Percentiles rank a stretch among this genome's conserved stretches.
phyloP scores from a whole-genome alignment of 2,329 filamentous ascomycete genomes.

The Neonectria coccinea region DNA sequence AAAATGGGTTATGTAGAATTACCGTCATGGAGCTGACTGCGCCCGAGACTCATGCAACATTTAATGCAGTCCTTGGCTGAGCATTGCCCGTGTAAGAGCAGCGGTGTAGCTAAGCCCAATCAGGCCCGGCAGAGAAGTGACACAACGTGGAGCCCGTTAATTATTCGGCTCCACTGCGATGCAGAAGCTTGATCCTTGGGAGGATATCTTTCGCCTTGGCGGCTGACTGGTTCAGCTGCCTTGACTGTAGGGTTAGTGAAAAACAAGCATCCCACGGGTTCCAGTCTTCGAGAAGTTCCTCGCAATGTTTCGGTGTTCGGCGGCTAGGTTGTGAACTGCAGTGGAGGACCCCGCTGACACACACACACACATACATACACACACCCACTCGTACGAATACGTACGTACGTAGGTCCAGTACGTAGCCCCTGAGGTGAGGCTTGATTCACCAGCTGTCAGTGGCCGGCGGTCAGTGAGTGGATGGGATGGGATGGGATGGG shows the following conservation, averaged over 20 bases:
- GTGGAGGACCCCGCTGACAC: neutral
- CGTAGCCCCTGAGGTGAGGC: conserved; percentile 18
- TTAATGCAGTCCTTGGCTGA: neutral
- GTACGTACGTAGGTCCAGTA: conserved; percentile 10
- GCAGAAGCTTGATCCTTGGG: neutral
- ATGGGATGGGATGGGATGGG: neutral
- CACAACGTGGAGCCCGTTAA: neutral
- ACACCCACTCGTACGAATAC: neutral
- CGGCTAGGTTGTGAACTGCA: neutral
- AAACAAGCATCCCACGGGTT: neutral
- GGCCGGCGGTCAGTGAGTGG: neutral
- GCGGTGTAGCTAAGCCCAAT: neutral
- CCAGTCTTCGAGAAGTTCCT: neutral
- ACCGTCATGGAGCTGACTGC: neutral
- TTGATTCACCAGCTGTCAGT: conserved; percentile 5
- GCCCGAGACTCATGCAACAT: conserved; percentile 3
- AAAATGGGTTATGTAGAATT: neutral
- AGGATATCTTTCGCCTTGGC: neutral
- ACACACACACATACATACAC: neutral
- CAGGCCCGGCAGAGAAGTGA: neutral
- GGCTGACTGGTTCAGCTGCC: neutral
- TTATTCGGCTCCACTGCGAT: neutral
- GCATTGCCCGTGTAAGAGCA: neutral
- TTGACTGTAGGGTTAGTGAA: neutral
- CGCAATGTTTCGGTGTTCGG: conserved; percentile 10